These are phyloP conservation scores for Trichomonas tenax DNA, from an alignment of 208 protist species.

Conservation along the genomic window DNA sequence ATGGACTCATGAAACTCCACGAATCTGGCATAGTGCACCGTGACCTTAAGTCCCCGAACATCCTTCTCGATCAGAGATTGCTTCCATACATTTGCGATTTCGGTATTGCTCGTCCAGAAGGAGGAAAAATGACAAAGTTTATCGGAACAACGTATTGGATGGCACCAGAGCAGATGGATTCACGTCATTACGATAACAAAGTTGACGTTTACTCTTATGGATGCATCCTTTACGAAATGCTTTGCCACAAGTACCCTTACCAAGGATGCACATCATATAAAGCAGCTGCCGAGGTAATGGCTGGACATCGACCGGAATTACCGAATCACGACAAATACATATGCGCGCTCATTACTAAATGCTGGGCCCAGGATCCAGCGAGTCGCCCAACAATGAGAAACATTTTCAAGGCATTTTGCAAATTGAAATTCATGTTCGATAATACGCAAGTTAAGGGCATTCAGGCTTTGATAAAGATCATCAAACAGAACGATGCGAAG, in stretches of 20 bases:
- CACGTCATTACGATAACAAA: not conserved
- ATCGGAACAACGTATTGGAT: not conserved
- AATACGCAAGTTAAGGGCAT: not conserved
- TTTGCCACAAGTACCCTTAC: not conserved
- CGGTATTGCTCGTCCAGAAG: not conserved
- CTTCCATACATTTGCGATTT: not conserved
- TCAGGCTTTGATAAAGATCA: not conserved
- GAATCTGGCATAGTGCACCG: not conserved
- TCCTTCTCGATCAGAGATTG: not conserved
- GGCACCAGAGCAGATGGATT: not conserved
- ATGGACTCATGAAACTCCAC: not conserved
- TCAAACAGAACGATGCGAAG: not conserved
- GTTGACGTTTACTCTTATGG: slow-evolving; percentile 9
- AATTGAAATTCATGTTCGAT: not conserved
- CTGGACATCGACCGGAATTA: not conserved
- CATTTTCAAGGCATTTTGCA: not conserved
- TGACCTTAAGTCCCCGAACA: not conserved
- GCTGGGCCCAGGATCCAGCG: not conserved
- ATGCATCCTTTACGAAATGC: not conserved
- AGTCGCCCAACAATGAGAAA: not conserved
- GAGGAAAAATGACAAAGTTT: not conserved
- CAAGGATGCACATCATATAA: not conserved
- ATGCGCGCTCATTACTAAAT: not conserved
- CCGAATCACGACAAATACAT: not conserved
- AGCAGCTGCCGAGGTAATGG: not conserved